phyloP scores from a whole-genome alignment of 1,139 yeast species.

The Pichia sp. region DNA sequence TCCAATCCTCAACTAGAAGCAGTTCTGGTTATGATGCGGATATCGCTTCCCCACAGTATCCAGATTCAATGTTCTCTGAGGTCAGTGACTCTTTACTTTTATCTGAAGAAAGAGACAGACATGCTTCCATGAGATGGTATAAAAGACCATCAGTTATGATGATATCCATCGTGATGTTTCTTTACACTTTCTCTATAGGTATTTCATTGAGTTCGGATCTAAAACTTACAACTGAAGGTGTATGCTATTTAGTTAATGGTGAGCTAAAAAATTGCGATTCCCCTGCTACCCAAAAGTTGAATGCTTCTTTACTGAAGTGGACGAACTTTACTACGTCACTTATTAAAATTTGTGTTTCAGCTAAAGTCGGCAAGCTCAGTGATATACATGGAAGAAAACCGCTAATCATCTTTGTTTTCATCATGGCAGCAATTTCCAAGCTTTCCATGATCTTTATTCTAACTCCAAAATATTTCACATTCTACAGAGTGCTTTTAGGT shows the following conservation, averaged over 20 bases:
- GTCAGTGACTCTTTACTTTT: constrained; percentile 12
- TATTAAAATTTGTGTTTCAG: constrained; percentile 33
- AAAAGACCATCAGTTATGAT: constrained; percentile 26
- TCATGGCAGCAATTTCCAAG: constrained; percentile 28
- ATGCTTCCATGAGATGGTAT: constrained; percentile 22
- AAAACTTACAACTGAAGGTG: constrained; percentile 18
- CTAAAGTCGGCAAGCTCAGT: constrained; percentile 52
- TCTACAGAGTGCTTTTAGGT: constrained; percentile 31
- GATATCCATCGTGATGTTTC: constrained; percentile 21
- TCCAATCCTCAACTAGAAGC: not conserved
- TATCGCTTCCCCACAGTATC: constrained; percentile 3
- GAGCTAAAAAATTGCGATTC: constrained; percentile 16
- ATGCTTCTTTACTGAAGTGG: constrained; percentile 24
- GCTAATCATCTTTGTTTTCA: constrained; percentile 32
- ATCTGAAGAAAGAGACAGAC: constrained; percentile 19
- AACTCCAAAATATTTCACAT: constrained; percentile 29
- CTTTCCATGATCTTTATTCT: constrained; percentile 30
- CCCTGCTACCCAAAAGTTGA: constrained; percentile 19
- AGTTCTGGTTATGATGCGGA: not conserved
- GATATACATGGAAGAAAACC: constrained; percentile 59
- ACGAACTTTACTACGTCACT: constrained; percentile 18
- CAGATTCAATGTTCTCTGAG: constrained; percentile 10
- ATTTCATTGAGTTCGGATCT: constrained; percentile 23
- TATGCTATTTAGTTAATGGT: constrained; percentile 17
- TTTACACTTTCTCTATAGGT: constrained; percentile 17